phyloP scores from a whole-genome alignment of 1,284 basidiomycete genomes.

The Schizopora paradoxa region DNA sequence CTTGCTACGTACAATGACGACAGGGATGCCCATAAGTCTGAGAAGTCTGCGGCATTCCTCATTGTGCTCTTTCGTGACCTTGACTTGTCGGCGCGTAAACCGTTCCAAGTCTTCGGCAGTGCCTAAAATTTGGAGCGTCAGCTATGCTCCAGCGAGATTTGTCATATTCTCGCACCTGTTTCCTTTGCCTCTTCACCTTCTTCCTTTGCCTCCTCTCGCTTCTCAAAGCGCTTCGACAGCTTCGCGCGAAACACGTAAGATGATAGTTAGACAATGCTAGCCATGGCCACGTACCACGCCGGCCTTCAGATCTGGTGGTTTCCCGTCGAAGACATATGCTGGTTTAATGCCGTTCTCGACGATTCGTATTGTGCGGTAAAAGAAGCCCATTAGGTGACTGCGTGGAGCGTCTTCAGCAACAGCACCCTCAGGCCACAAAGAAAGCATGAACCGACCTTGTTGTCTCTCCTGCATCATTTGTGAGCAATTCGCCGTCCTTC shows the following conservation, averaged over 20 bases:
- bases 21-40: slow-evolving; percentile 95
- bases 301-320: slow-evolving; percentile 95
- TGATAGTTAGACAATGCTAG: slow-evolving; percentile 1
- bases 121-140: slow-evolving; percentile 37
- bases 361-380: slow-evolving; percentile 95
- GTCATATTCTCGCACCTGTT: slow-evolving; percentile 48
- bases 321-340: slow-evolving; percentile 97
- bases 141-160: not conserved
- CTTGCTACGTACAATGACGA: slow-evolving; percentile 63
- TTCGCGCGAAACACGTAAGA: too few relatives aligned
- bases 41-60: slow-evolving; percentile 90
- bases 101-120: slow-evolving; percentile 91
- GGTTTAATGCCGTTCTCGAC: slow-evolving; percentile 99
- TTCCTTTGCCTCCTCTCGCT: slow-evolving; percentile 88
- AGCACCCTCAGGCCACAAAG: slow-evolving; percentile 3
- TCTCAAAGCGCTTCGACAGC: slow-evolving; percentile 91
- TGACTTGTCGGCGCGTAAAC: slow-evolving; percentile 87
- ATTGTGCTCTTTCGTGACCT: slow-evolving; percentile 94
- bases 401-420: not conserved
- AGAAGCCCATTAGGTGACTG: slow-evolving; percentile 97
- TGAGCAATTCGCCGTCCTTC: slow-evolving; percentile 94
- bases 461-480: slow-evolving; percentile 94
- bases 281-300: slow-evolving; percentile 73
- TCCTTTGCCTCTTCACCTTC: slow-evolving; percentile 97
- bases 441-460: slow-evolving; percentile 53